These are phyloP conservation scores for Sugiyamaella chiloensis DNA, from an alignment of 805 yeast species.

Conservation along the genomic window DNA sequence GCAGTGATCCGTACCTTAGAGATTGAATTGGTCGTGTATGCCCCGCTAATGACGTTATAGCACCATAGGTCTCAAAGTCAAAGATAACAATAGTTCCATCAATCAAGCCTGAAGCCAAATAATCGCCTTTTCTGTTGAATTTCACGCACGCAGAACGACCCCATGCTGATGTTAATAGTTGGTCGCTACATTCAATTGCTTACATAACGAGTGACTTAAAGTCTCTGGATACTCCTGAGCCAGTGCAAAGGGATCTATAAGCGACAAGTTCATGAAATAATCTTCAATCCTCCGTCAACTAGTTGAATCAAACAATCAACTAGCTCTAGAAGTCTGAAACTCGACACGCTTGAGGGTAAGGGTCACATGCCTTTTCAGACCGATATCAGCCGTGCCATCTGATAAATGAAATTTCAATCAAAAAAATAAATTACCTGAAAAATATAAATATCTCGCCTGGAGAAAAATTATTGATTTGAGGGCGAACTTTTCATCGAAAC, in stretches of 20 bases:
- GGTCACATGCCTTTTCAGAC: no score
- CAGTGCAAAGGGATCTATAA: constrained; percentile 87
- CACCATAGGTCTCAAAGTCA: constrained; percentile 64
- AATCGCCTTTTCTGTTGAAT: constrained; percentile 76
- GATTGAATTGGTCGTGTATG: constrained; percentile 76
- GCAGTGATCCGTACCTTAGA: constrained; percentile 23
- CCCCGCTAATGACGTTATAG: constrained; percentile 54
- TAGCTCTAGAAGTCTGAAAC: no score
- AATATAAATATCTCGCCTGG: no score
- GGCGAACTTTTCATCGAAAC: no score
- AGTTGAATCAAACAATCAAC: no score
- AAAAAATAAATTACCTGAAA: no score
- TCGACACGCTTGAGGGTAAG: no score
- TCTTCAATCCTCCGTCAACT: no score
- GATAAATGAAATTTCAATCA: no score
- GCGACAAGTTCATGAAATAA: constrained; percentile 78
- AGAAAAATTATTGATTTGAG: no score
- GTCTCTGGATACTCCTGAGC: constrained; percentile 90
- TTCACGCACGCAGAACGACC: constrained; percentile 61
- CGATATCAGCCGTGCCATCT: no score
- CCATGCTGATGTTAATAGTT: constrained; percentile 23
- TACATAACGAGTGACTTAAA: constrained; percentile 59
- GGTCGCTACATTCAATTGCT: constrained; percentile 11
- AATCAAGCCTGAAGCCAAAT: constrained; percentile 73
- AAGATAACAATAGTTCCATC: constrained; percentile 73